A percentile compares a stretch with the other conserved stretches of the same genome.
These are phyloP conservation scores for Protomyces inouyei DNA, from an alignment of 1,139 yeast genomes.

Conservation along the genomic window DNA sequence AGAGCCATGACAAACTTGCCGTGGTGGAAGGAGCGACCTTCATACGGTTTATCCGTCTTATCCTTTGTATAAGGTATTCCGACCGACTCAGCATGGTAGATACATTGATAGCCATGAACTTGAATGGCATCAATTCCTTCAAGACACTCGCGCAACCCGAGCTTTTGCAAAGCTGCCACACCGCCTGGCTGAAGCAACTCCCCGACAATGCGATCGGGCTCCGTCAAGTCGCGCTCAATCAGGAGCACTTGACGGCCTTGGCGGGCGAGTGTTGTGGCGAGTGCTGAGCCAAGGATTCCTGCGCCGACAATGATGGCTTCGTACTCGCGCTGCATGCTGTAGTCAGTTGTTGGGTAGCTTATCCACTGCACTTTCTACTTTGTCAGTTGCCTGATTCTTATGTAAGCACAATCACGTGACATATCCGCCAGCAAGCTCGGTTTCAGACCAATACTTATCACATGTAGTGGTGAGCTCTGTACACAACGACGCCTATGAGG, in stretches of 20 bases:
- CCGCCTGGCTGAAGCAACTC: constrained; percentile 97
- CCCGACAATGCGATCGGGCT: constrained; percentile 95
- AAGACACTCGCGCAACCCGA: constrained; percentile 74
- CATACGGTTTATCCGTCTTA: constrained; percentile 10
- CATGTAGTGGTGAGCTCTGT: neutral
- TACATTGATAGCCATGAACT: constrained; percentile 75
- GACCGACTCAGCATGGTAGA: constrained; percentile 55
- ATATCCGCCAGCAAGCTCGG: neutral
- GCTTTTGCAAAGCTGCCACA: constrained; percentile 65
- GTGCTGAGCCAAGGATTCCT: constrained; percentile 91
- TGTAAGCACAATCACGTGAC: neutral
- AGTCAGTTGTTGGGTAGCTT: neutral
- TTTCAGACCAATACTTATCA: too few species aligned
- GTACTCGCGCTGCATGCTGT: constrained; percentile 35
- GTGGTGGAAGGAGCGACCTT: constrained; percentile 81
- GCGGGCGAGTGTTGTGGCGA: constrained; percentile 84
- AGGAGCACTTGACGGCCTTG: constrained; percentile 70
- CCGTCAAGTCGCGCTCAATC: constrained; percentile 78
- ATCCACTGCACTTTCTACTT: neutral
- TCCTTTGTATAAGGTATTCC: constrained; percentile 62
- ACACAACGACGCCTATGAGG: too few species aligned
- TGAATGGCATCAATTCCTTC: constrained; percentile 76
- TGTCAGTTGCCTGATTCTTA: neutral
- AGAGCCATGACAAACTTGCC: constrained; percentile 79
- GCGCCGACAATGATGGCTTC: constrained; percentile 83